Evolutionary conservation across 2,329 filamentous ascomycete genomes (phyloP), one percentile per base, ranked within the genome.

Genomic region (Neospermospora avenae): DNA sequence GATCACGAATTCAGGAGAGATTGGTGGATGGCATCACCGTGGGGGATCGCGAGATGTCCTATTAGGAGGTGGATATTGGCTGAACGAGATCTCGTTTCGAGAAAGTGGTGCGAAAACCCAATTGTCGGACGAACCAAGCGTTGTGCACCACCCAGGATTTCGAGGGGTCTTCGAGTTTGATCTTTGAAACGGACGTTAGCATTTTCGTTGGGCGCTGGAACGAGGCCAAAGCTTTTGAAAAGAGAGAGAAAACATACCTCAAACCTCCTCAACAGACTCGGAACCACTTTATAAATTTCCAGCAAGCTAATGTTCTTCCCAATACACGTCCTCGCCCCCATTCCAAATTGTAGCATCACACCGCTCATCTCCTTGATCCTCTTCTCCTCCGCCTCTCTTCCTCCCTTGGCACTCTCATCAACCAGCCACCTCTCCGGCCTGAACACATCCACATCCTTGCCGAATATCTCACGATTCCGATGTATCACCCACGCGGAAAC

Each of bases 401-500:
- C 25, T 69, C 69, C 48, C 13, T 28, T 10, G 10, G 48, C 48
- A 0, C 57, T 72, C 59, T 78, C 74, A 14, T 80, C 78, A 1
- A 77, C 73, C 3, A 84, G 69, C 81, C 89, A 91, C 45, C 89
- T 74, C 73, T 92, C 89, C 0, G 89, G 89, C 13, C 85, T 75
- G 71, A 83, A 93, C 0, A 71, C 74, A 46, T 91, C 84, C 0
- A 84, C 83, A 62, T 92, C 85, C 0, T 77, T 71, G 1, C 89
- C 89, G 67, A 90, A 93, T 31, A 92, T 77, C 57, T 86, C 84
- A 4, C 80, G 78, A 2, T 85, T 80, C 3, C 86, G 81, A 68
- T 93, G 89, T 35, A 93, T 77, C 16, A 91, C 84, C 88, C 88
- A 92, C 0, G 89, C 84, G 55, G 84, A 90, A 70, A 85, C 89